These are phyloP conservation scores for Stevia rebaudiana DNA, from an alignment of 140 eudicot genomes.

Conservation along the genomic window DNA sequence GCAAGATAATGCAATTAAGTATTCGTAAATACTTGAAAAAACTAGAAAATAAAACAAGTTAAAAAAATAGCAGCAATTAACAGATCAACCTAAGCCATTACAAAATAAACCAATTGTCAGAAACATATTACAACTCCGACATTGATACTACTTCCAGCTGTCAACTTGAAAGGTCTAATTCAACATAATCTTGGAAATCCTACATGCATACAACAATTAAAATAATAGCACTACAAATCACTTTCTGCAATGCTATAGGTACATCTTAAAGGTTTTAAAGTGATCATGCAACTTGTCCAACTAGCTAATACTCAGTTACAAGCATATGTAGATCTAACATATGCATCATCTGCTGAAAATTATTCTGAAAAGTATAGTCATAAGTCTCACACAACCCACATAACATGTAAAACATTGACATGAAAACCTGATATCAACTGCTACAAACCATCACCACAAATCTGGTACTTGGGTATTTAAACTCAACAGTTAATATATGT, in stretches of 20 bases:
- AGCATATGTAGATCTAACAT: not conserved
- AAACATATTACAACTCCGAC: not conserved
- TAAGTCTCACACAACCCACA: not conserved
- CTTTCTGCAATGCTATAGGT: not conserved
- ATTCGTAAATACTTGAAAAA: not conserved
- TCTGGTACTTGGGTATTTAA: not conserved
- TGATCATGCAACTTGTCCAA: constrained; percentile 6
- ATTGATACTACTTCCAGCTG: not conserved
- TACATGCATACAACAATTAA: not conserved
- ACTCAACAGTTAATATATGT: not conserved
- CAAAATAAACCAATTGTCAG: not conserved
- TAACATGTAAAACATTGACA: not conserved
- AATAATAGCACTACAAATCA: not conserved
- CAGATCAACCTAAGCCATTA: not conserved
- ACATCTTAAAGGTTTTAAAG: constrained; percentile 1
- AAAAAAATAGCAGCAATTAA: constrained; percentile 10
- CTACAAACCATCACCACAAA: not conserved
- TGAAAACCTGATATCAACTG: not conserved
- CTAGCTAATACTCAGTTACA: constrained; percentile 2
- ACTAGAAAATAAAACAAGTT: not conserved
- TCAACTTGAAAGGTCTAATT: not conserved
- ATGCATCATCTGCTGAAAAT: constrained; percentile 11
- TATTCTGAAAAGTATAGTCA: not conserved
- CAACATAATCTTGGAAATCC: not conserved
- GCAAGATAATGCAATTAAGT: not conserved